Evolutionary conservation across 257 asterid species (phyloP).

Genomic region (Solanum chiquidenum): DNA sequence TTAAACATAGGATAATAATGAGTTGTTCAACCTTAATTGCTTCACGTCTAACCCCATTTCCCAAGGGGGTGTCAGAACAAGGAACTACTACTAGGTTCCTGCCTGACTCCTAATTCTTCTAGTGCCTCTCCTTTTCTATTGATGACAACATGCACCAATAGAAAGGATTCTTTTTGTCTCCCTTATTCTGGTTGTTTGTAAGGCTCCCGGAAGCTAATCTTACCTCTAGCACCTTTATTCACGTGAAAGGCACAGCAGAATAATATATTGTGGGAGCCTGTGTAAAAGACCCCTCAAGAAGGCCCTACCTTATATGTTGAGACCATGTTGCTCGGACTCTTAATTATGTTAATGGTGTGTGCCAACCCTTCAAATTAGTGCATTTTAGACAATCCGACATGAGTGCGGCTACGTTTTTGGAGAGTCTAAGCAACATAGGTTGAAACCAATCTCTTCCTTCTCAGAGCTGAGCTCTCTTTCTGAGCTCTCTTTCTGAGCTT

Average conservation of each 20-base stretch:
- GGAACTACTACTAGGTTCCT: not conserved
- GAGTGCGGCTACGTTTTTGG: not conserved
- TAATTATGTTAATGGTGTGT: not conserved
- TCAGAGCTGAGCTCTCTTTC: not conserved
- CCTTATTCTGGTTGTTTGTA: not conserved
- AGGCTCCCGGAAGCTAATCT: not conserved
- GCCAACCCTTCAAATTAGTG: not conserved
- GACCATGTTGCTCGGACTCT: not conserved
- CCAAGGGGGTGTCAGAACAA: not conserved
- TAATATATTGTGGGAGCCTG: not conserved
- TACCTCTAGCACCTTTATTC: not conserved
- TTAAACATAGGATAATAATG: not conserved
- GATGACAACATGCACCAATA: not conserved
- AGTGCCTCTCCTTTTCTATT: not conserved
- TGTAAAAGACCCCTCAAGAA: not conserved
- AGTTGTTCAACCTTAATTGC: not conserved
- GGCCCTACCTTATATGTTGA: not conserved
- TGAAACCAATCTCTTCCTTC: not conserved
- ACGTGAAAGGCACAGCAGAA: not conserved
- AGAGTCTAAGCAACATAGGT: not conserved
- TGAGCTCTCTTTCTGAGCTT: not conserved
- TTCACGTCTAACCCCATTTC: not conserved
- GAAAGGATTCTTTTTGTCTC: not conserved
- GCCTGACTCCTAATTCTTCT: not conserved
- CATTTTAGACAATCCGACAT: not conserved